These are phyloP conservation scores for Alternaria sp. DNA, from an alignment of 2,329 filamentous ascomycete species.

Conservation along the genomic window DNA sequence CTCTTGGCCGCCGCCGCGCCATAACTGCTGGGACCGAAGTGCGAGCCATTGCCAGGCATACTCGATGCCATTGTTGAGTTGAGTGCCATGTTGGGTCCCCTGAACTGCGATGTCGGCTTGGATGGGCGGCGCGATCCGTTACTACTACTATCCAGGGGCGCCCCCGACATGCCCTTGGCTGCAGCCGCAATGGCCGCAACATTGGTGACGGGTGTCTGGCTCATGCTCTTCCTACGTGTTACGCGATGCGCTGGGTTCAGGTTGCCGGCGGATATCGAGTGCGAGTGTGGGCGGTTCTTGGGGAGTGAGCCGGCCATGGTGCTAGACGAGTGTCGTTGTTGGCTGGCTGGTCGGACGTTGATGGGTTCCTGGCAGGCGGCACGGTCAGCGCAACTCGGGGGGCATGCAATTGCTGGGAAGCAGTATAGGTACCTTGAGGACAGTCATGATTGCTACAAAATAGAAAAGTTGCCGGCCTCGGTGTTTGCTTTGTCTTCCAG, in stretches of 20 bases:
- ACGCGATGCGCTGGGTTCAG: conserved; percentile 85
- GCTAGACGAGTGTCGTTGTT: conserved; percentile 57
- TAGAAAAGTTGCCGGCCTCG: conserved; percentile 14
- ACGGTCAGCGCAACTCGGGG: conserved; percentile 41
- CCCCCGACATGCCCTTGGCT: conserved; percentile 68
- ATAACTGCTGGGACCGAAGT: conserved; percentile 49
- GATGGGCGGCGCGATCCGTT: conserved; percentile 69
- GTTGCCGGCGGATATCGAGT: conserved; percentile 79
- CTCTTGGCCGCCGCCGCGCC: conserved; percentile 53
- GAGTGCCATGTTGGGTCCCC: conserved; percentile 60
- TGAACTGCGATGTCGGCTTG: conserved; percentile 61
- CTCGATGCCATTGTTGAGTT: conserved; percentile 73
- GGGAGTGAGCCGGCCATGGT: conserved; percentile 65
- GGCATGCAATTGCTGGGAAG: conserved; percentile 9
- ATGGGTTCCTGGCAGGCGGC: conserved; percentile 48
- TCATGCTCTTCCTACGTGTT: conserved; percentile 91
- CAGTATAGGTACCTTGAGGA: conserved; percentile 46
- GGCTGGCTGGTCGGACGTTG: conserved; percentile 54
- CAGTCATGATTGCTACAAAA: conserved; percentile 42
- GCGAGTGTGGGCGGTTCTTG: conserved; percentile 79
- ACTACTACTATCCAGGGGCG: conserved; percentile 60
- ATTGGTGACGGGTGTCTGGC: conserved; percentile 75
- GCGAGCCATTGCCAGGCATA: conserved; percentile 64
- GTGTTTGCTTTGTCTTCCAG: conserved; percentile 25
- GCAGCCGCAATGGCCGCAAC: conserved; percentile 79